A percentile compares a stretch with the other conserved stretches of the same genome.
These are phyloP conservation scores for Suhomyces atakaporum DNA, from an alignment of 1,139 yeast species.

Conservation along the genomic window DNA sequence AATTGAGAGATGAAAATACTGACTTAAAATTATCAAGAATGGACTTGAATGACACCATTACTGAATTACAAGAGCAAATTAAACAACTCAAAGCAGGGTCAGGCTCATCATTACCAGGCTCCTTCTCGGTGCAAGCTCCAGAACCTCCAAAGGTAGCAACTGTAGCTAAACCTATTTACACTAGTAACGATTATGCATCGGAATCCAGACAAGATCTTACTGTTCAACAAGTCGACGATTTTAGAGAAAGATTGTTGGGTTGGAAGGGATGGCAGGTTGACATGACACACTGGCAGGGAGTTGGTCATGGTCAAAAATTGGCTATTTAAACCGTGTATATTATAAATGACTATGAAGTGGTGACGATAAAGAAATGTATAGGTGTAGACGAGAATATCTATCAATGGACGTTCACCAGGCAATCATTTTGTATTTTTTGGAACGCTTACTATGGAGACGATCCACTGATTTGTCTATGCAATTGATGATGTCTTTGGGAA, in stretches of 20 bases:
- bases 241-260: conserved; percentile 46
- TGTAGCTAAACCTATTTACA: conserved; percentile 40
- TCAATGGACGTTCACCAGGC: too few relatives aligned
- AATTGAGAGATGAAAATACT: conserved; percentile 46
- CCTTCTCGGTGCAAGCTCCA: conserved; percentile 4
- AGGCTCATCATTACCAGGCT: conserved; percentile 8
- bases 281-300: conserved; percentile 68
- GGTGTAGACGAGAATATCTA: too few relatives aligned
- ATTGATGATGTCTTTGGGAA: background rate
- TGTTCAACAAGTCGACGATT: conserved; percentile 32
- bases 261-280: conserved; percentile 91
- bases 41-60: conserved; percentile 46
- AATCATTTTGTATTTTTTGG: too few relatives aligned
- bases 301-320: conserved; percentile 8
- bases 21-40: conserved; percentile 46
- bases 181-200: conserved; percentile 39
- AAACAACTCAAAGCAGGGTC: conserved; percentile 18
- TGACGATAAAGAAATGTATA: conserved; percentile 4
- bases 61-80: conserved; percentile 29
- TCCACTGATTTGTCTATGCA: background rate
- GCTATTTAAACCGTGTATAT: conserved; percentile 10
- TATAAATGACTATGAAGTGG: conserved; percentile 8
- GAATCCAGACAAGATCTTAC: conserved; percentile 31
- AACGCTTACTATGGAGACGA: background rate
- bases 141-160: conserved; percentile 17